phyloP scores from a whole-genome alignment of 2,329 filamentous ascomycete species.

The Neurospora sp. region DNA sequence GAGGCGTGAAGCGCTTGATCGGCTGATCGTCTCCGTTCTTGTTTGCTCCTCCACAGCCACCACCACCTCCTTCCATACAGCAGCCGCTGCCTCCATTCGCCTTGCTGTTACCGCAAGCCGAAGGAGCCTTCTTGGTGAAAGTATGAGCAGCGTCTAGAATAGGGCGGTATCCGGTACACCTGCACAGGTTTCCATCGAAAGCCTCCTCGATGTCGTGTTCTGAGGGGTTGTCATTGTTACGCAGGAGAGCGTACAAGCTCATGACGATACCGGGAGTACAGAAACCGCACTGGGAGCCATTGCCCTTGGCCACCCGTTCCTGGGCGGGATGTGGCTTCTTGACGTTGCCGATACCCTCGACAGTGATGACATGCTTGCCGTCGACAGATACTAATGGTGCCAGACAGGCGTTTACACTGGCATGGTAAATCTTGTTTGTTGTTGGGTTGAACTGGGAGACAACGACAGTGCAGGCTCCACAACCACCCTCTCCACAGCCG shows the following conservation, averaged over 20 bases:
- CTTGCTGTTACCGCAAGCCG: conserved; percentile 37
- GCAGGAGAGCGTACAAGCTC: conserved; percentile 85
- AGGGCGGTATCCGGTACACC: conserved; percentile 89
- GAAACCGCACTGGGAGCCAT: conserved; percentile 89
- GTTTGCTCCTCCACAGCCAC: background rate
- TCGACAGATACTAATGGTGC: conserved; percentile 88
- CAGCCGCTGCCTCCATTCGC: conserved; percentile 42
- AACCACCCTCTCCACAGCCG: conserved; percentile 92
- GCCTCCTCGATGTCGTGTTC: conserved; percentile 87
- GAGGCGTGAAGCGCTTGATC: conserved; percentile 66
- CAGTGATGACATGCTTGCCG: conserved; percentile 95
- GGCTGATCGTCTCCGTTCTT: conserved; percentile 48
- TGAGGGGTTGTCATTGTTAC: conserved; percentile 70
- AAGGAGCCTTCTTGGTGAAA: conserved; percentile 48
- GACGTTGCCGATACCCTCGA: conserved; percentile 88
- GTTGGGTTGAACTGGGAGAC: conserved; percentile 90
- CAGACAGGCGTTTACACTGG: conserved; percentile 90
- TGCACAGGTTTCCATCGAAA: conserved; percentile 91
- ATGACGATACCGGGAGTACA: conserved; percentile 98
- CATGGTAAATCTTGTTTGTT: conserved; percentile 88
- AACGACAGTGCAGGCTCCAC: conserved; percentile 92
- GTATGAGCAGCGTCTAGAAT: conserved; percentile 91
- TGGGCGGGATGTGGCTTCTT: conserved; percentile 82
- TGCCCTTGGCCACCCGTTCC: conserved; percentile 80
- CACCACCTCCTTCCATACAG: conserved; percentile 32